Percentiles rank a stretch among this genome's conserved stretches.
These are phyloP conservation scores for Sindora glabra DNA, from an alignment of 306 rosid genomes.

Conservation along the genomic window DNA sequence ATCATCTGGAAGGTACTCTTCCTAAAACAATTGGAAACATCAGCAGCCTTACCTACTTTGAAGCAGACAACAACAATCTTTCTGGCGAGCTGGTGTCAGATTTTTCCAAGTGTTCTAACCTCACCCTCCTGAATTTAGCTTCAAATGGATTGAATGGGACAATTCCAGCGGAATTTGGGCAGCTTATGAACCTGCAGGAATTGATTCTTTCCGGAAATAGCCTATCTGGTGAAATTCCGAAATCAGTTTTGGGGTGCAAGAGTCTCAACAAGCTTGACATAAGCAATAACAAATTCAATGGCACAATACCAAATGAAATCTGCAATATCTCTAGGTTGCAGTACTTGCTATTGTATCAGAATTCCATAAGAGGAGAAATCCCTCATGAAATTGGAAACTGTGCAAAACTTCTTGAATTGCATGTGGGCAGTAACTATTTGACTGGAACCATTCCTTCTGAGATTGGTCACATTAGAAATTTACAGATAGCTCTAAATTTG, in stretches of 20 bases:
- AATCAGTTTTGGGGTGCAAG: slow-evolving; percentile 63
- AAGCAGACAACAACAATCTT: slow-evolving; percentile 80
- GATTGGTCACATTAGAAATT: slow-evolving; percentile 88
- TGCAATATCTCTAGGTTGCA: slow-evolving; percentile 82
- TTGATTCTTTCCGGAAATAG: slow-evolving; percentile 78
- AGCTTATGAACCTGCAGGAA: slow-evolving; percentile 86
- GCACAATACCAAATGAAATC: slow-evolving; percentile 74
- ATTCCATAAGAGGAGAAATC: slow-evolving; percentile 84
- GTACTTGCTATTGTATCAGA: slow-evolving; percentile 81
- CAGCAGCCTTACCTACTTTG: slow-evolving; percentile 93
- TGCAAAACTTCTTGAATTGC: slow-evolving; percentile 71
- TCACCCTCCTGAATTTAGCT: slow-evolving; percentile 90
- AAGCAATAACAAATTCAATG: slow-evolving; percentile 86
- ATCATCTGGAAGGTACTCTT: slow-evolving; percentile 31
- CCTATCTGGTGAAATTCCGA: slow-evolving; percentile 77
- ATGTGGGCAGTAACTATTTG: slow-evolving; percentile 78
- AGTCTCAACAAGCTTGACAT: slow-evolving; percentile 94
- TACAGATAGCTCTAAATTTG: slow-evolving; percentile 89
- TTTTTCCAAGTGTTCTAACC: slow-evolving; percentile 69
- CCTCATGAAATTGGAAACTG: slow-evolving; percentile 90
- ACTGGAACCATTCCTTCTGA: slow-evolving; percentile 72
- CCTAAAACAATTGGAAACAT: slow-evolving; percentile 62
- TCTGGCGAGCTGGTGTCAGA: slow-evolving; percentile 67
- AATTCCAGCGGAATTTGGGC: slow-evolving; percentile 73
- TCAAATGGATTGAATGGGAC: slow-evolving; percentile 75